Evolutionary conservation across 1,139 yeast genomes (phyloP).

Genomic region (Protomyces pachydermus): DNA sequence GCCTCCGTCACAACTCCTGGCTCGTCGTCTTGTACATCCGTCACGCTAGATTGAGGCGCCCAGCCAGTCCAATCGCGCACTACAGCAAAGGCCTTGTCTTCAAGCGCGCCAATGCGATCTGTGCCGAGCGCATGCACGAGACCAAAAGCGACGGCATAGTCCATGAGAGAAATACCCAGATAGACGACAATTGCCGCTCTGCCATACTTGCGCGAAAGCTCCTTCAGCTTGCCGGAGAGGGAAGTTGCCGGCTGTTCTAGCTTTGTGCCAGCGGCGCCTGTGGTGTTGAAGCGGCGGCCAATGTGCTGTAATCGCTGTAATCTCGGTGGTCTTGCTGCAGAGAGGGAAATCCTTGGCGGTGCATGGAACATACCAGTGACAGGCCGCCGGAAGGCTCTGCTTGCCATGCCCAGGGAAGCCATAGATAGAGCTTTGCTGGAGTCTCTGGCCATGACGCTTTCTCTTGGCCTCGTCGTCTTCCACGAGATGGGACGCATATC

Average conservation of each 20-base stretch:
- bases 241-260: background rate
- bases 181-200: constrained; percentile 87
- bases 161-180: constrained; percentile 61
- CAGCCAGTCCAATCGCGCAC: constrained; percentile 46
- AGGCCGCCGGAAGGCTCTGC: background rate
- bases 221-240: constrained; percentile 45
- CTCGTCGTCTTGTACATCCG: constrained; percentile 34
- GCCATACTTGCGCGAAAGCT: constrained; percentile 78
- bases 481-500: background rate
- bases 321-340: background rate
- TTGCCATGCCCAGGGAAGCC: background rate
- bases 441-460: background rate
- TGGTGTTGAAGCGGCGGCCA: background rate
- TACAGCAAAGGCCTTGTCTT: constrained; percentile 45
- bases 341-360: background rate
- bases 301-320: background rate
- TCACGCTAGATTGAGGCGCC: constrained; percentile 31
- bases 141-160: constrained; percentile 75
- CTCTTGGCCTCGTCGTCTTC: background rate
- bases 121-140: constrained; percentile 83
- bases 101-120: constrained; percentile 64
- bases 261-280: background rate
- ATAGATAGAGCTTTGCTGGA: background rate
- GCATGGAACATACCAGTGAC: background rate
- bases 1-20: constrained; percentile 8